Evolutionary conservation across 371 early-diverging fungal species (phyloP), one percentile per base, ranked within the genome.

Genomic region (Nematocida displodere): DNA sequence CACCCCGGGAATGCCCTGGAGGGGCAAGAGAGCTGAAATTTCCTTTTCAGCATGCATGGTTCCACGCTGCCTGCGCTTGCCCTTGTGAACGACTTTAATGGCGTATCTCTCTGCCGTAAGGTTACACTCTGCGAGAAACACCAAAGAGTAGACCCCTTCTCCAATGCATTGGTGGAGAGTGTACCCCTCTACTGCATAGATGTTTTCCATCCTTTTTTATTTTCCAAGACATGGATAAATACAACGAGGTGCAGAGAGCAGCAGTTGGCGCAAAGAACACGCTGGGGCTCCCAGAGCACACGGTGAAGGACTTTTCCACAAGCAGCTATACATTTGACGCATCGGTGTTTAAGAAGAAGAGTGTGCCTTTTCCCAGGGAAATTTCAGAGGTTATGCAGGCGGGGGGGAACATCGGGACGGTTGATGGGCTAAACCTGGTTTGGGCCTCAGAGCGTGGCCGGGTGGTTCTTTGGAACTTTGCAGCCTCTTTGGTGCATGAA

Each of bases 81-180:
- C 75, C 29, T 71, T 71, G 54, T 47, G 48, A 11, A 95, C 91
- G 85, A 92, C 91, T 81, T 94, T 95, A 61, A 95, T 90, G 68
- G 94, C 93, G 22, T 92, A 90, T 26, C 79, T 80, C 42, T 85
- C 82, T 13, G 85, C 85, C 7, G 84, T 82, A 28, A 85, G 82
- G 49, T 68, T 81, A 77, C 85, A 79, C 52, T 87, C 81, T 53
- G 88, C 87, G 59, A 87, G 82, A 85, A 88, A 88, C 28, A 89
- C 87, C 67, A 85, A 81, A 2, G 88, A 88, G 78, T 89, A 89
- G 3, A 87, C 87, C 15, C 89, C 89, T 75, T 89, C 89, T 33
- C 89, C 89, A 17, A 89, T 15, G 50, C 71, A 67, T 42, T 78
- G 75, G 20, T 61, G 49, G 59, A 79, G 76, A 33, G 64, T 65